Evolutionary conservation across 176 grass and related monocot genomes (phyloP).

Genomic region (Puya raimondii): DNA sequence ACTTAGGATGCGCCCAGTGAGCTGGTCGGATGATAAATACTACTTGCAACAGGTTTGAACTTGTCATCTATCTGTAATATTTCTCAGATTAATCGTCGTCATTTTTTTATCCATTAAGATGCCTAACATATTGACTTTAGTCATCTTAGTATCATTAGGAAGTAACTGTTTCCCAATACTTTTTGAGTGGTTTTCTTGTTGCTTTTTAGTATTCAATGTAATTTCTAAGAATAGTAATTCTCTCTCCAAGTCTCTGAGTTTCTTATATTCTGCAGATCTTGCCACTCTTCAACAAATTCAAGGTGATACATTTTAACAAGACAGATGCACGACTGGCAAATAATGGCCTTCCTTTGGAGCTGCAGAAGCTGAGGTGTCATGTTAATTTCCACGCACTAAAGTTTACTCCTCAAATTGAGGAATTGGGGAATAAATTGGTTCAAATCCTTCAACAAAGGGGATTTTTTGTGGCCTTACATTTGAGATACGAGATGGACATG

Average conservation of each 20-base stretch:
- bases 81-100: neutral
- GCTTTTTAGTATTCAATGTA: neutral
- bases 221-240: neutral
- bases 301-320: constrained; percentile 84
- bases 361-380: constrained; percentile 82
- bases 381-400: constrained; percentile 82
- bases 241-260: constrained; percentile 15
- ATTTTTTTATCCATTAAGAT: no score
- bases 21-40: constrained; percentile 98
- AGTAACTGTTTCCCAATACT: neutral
- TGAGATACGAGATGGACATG: constrained; percentile 99
- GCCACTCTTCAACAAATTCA: constrained; percentile 79
- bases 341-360: constrained; percentile 51
- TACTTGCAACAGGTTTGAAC: constrained; percentile 81
- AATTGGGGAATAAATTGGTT: constrained; percentile 59
- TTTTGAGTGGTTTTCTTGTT: neutral
- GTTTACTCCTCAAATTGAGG: constrained; percentile 77
- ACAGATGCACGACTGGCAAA: constrained; percentile 93
- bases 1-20: constrained; percentile 69
- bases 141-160: neutral
- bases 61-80: constrained; percentile 6
- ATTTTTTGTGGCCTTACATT: constrained; percentile 78
- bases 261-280: constrained; percentile 55
- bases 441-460: constrained; percentile 46
- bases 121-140: neutral